Base-by-base conservation (phyloP, 2,329 filamentous ascomycete species). In the Emydomyces testavorans region DNA sequence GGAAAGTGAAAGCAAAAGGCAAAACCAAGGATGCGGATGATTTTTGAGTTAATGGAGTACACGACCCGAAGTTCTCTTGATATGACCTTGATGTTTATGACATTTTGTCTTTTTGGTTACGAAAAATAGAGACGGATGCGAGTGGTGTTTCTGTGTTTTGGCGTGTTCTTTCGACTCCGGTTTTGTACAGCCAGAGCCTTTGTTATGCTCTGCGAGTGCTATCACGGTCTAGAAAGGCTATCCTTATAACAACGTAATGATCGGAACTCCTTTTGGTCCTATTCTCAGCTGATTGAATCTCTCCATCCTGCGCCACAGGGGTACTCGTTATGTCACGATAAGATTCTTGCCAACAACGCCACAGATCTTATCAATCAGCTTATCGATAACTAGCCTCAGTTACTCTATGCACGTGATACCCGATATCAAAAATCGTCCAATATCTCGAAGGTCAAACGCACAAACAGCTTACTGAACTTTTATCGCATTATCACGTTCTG, bases 1-100 rank as follows among this genome's bases (percentile, higher is more conserved):
- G 56, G 32, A 61, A 57, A 37, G 59, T 58, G 15, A 65, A 66
- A 36, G 53, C 52, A 57, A 57, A 56, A 24, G 55, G 48, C 11
- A 53, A 51, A 23, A 37, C 35, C 32, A 49, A 50, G 8, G 39
- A 47, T 43, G 47, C 51, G 4, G 51, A 54, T 39, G 51, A 53
- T 46, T 55, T 49, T 42, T 54, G 37, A 39, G 23, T 38, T 43
- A 11, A 24, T 37, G 39, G 21, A 8, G 18, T 3, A 13, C 16
- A 31, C 3, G n/a, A n/a, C 6, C 20, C 11, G n/a, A 10, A 11
- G 3, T 15, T 24, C 7, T 3, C 8, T 32, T 34, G 29, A 32
- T 43, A 34, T 34, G 18, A 43, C 20, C 23, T 34, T 16, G 39
- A 18, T 32, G 40, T 24, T 34, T 15, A 1, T 11, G 11, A n/a